Conservation (phyloP, 73 alveolate species). For the Paramecium sexaurelia region DNA sequence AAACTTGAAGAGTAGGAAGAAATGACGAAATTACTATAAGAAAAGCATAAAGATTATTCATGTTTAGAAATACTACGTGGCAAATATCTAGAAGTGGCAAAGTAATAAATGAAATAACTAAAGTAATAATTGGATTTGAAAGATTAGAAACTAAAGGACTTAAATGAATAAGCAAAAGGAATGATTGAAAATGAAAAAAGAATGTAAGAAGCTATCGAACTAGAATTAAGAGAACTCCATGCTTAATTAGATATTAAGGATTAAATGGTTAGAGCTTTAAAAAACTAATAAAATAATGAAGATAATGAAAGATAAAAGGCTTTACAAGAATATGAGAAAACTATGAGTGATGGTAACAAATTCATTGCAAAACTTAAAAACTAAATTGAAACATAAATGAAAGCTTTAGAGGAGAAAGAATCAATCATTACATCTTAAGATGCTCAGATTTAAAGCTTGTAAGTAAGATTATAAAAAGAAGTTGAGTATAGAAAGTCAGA, state of each 20-base stretch:
- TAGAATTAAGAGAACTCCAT: slow-evolving; percentile 49
- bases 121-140: slow-evolving; percentile 22
- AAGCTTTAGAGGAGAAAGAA: slow-evolving; percentile 14
- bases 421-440: background rate
- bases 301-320: slow-evolving; percentile 4
- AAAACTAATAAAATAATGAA: background rate
- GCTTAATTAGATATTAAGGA: background rate
- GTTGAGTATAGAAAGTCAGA: slow-evolving; percentile 24
- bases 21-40: background rate
- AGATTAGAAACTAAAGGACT: background rate
- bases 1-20: slow-evolving; percentile 17
- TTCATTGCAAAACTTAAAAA: background rate
- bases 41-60: slow-evolving; percentile 34
- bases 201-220: slow-evolving; percentile 39
- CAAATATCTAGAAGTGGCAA: slow-evolving; percentile 2
- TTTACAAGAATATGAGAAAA: background rate
- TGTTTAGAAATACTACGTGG: slow-evolving; percentile 35
- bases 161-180: background rate
- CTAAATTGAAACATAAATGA: background rate
- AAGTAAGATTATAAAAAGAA: background rate
- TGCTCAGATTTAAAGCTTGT: background rate
- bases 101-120: background rate
- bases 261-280: background rate
- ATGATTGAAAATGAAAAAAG: slow-evolving; percentile 13
- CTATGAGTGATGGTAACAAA: slow-evolving; percentile 13